Evolutionary conservation across 108 stramenopile genomes (phyloP), one percentile per base, ranked within the genome.

Genomic region (Craspedostauros australis): DNA sequence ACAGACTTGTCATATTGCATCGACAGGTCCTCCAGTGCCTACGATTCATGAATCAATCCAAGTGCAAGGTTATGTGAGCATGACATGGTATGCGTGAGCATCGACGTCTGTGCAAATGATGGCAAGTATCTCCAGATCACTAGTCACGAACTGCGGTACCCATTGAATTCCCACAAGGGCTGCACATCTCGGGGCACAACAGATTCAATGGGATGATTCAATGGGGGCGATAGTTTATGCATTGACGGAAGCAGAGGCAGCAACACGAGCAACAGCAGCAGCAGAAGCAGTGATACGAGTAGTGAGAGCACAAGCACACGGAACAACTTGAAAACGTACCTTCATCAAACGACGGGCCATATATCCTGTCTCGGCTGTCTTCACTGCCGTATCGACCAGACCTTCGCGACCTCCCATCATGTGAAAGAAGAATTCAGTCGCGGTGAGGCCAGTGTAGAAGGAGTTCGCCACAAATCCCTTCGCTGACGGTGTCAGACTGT

Each of bases 351-450:
- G 82, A 24, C 98, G 84, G 14, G 96, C 96, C 98, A 99, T 99
- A 77, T 99, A 99, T 3, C 98, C 98, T 12, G 98, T 99, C 66
- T 98, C 96, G 14, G 98, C 98, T 5, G 98, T 99, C 70, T 99
- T 99, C 1, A 99, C 98, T 5, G 98, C 98, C 3, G 98, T 99
- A 70, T 99, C 98, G 19, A 99, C 98, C 51, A 99, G 65, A 34
- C 98, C 98, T 73, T 99, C 93, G 22, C 98, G 80, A 5, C 98
- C 96, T 31, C 98, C 96, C 96, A 97, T 97, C 12, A 94, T 95
- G 75, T 99, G 98, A 67, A 99, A 99, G 72, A 99, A 97, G 64
- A 99, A 99, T 72, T 99, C 98, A 9, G 98, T 97, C 19, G 98
- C 94, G 29, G 90, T 93, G 54, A 99, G 73, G n/a, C 98, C 98